phyloP scores from a whole-genome alignment of 495 filamentous ascomycete genomes.

The Tuber melanosporum region DNA sequence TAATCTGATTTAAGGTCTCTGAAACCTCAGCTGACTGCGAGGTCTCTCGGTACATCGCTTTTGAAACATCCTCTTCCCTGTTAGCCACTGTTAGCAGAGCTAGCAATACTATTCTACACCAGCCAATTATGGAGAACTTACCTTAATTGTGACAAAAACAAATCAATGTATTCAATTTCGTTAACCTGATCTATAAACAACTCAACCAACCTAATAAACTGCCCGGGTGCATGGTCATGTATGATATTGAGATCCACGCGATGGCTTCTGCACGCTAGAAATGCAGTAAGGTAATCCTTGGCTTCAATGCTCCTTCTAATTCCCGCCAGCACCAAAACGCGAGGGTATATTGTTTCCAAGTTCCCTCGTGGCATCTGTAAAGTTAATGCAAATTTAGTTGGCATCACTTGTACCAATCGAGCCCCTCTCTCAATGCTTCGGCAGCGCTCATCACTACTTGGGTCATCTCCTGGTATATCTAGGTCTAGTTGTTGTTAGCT shows the following conservation, averaged over 20 bases:
- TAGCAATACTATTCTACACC: background rate
- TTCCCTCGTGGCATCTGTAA: slow-evolving; percentile 94
- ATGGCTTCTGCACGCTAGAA: slow-evolving; percentile 79
- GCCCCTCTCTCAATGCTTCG: slow-evolving; percentile 86
- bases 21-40: slow-evolving; percentile 42
- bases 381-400: slow-evolving; percentile 70
- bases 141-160: slow-evolving; percentile 86
- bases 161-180: slow-evolving; percentile 76
- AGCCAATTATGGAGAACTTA: slow-evolving; percentile 45
- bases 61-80: slow-evolving; percentile 87
- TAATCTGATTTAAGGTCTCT: slow-evolving; percentile 27
- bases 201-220: slow-evolving; percentile 69
- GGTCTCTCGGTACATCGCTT: slow-evolving; percentile 91
- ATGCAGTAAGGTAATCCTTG: slow-evolving; percentile 76
- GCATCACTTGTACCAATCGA: slow-evolving; percentile 79
- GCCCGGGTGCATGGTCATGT: slow-evolving; percentile 79
- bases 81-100: slow-evolving; percentile 27
- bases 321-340: slow-evolving; percentile 84
- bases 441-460: slow-evolving; percentile 86
- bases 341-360: slow-evolving; percentile 87
- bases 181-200: slow-evolving; percentile 82
- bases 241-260: slow-evolving; percentile 97
- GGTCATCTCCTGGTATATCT: slow-evolving; percentile 77
- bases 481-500: slow-evolving; percentile 48
- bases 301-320: slow-evolving; percentile 70